phyloP scores from a whole-genome alignment of 441 rosid genomes.

The Croton setiger region DNA sequence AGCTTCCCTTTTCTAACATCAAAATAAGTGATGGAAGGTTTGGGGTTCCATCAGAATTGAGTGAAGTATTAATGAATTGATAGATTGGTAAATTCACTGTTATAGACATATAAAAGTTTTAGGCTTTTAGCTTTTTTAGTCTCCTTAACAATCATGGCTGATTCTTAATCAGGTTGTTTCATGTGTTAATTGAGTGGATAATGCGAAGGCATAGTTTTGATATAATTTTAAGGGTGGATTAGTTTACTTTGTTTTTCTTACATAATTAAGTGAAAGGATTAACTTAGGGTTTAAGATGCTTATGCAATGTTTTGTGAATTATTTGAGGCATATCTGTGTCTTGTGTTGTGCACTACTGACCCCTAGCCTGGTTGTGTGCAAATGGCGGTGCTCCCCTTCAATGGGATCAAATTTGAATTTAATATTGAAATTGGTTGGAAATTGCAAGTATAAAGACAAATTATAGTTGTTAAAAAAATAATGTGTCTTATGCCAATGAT shows the following conservation, averaged over 20 bases:
- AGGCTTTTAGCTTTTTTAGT: neutral
- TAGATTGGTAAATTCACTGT: neutral
- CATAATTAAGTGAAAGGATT: neutral
- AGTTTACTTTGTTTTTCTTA: neutral
- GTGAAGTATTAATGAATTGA: neutral
- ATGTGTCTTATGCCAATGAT: neutral
- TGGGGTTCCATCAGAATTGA: neutral
- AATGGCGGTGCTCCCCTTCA: no score
- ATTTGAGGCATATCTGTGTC: neutral
- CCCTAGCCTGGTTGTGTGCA: no score
- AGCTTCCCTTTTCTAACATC: neutral
- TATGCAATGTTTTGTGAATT: neutral
- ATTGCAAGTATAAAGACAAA: no score
- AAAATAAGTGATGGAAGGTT: no score
- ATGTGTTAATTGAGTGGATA: neutral
- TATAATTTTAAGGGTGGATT: neutral
- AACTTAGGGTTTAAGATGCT: neutral
- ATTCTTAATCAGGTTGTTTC: neutral
- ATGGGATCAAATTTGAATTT: no score
- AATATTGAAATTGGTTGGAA: no score
- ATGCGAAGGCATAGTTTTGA: neutral
- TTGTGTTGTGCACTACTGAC: no score
- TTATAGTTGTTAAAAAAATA: no score
- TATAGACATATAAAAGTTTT: neutral
- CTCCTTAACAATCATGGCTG: slow-evolving; percentile 1